Conservation (phyloP, 2,329 filamentous ascomycete genomes). For the Parafenestella ontariensis region DNA sequence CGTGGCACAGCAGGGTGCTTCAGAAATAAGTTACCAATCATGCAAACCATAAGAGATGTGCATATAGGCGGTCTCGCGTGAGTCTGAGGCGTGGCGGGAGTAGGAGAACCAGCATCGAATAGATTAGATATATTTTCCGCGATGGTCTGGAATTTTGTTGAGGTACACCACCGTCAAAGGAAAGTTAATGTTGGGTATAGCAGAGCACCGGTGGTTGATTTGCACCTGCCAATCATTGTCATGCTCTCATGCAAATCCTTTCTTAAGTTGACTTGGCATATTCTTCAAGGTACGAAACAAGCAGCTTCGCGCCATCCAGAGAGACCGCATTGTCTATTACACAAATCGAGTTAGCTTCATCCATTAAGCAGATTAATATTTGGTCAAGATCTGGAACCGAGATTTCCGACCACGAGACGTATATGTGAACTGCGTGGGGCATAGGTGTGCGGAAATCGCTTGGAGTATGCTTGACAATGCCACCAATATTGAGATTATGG, state of each 20-base stretch:
- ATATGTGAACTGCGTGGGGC: slow-evolving; percentile 19
- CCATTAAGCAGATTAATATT: slow-evolving; percentile 2
- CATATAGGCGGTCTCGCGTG: slow-evolving; percentile 16
- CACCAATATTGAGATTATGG: slow-evolving; percentile 10
- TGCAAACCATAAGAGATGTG: slow-evolving; percentile 18
- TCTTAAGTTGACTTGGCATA: slow-evolving; percentile 55
- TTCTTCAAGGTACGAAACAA: slow-evolving; percentile 70
- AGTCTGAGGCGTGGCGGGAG: slow-evolving; percentile 7
- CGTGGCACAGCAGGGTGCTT: slow-evolving; percentile 17
- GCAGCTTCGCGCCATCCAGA: slow-evolving; percentile 69
- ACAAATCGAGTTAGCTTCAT: slow-evolving; percentile 25
- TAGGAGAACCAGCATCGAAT: slow-evolving; percentile 12
- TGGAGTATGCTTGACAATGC: slow-evolving; percentile 11
- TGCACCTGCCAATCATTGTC: slow-evolving; percentile 11
- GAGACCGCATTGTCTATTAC: slow-evolving; percentile 76
- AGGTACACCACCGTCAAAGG: slow-evolving; percentile 17
- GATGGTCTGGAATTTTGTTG: slow-evolving; percentile 35
- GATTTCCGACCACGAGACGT: slow-evolving; percentile 1
- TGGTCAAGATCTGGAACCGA: slow-evolving; percentile 6
- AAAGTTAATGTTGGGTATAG: background rate
- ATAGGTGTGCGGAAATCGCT: slow-evolving; percentile 1
- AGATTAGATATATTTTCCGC: slow-evolving; percentile 21
- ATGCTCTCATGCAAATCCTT: slow-evolving; percentile 21
- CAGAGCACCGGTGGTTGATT: background rate
- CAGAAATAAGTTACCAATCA: slow-evolving; percentile 24